Base-by-base conservation (phyloP, 2,329 filamentous ascomycete genomes). In the Lasiodiplodia theobromae region DNA sequence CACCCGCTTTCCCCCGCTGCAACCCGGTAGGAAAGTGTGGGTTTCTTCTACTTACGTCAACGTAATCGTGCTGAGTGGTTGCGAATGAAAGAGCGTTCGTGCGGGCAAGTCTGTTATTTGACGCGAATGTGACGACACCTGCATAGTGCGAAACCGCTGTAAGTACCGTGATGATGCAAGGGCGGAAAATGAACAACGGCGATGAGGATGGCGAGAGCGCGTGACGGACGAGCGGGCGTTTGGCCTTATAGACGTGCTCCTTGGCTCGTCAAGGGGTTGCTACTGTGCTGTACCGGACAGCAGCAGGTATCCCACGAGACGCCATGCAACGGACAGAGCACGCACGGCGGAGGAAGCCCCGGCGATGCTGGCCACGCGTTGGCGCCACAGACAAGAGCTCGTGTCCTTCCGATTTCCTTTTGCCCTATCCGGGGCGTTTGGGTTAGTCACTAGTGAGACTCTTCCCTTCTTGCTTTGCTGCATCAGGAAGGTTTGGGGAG, bases 381-480 rank as follows among this genome's bases (percentile, higher is more conserved):
- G 21, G 18, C 44, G 44, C 44, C 44, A 47, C 44, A 1, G 21
- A 18, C 44, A 47, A n/a, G 18, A 47, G 14, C 44, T 47, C n/a
- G 7, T 53, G 12, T 53, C 14, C 21, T 54, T 28, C 49, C 49
- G 49, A 23, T 34, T 12, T 2, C 5, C 0, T n/a, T 14, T 31
- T 18, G 31, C 16, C 57, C 58, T 63, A 63, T 63, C 40, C 40
- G 40, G 8, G 40, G 8, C 23, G 58, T 49, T 63, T 63, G 23
- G 40, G 58, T 63, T 63, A 63, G 58, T 63, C 58, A 63, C 34
- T 11, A 12, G 25, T 47, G 44, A 21, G 21, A 21, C 44, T 44
- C 18, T 18, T 44, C 18, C 40, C 40, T 44, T 44, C 14, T n/a
- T 18, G 44, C 44, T 21, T 47, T 47, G 44, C n/a, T 47, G 44